Base-by-base conservation (phyloP, 768 basidiomycete species). In the Royoungia palumana region DNA sequence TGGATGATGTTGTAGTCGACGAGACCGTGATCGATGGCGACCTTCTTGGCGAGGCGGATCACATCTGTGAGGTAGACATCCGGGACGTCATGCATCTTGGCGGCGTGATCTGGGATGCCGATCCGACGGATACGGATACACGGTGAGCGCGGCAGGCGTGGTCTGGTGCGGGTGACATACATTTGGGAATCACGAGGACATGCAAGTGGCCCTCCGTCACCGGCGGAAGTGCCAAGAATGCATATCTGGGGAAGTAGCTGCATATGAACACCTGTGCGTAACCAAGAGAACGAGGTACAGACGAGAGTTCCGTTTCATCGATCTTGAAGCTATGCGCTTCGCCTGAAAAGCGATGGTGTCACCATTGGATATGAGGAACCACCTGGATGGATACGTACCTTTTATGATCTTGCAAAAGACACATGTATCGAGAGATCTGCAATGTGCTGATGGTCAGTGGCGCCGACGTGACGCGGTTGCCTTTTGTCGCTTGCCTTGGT, bases 361-460 rank as follows among this genome's bases (percentile, higher is more conserved):
- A 12, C 16, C 11, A 22, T 13, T 25, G 21, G 14, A 9, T 16
- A 32, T 13, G 25, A 16, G 5, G 7, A 27, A 6, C 12, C 16
- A 17, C 17, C 11, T 2, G 24, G 30, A 35, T 4, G 13, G 20
- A 2, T 9, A 40, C 66, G 28, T 45, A 85, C 93, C 89, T 69
- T 87, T 87, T 72, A 92, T 77, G 65, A 97, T 94, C 72, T 85
- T 94, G 79, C 94, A 97, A 72, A 96, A 96, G 59, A 91, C 67
- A 68, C 94, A 95, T 20, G 68, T 69, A 13, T 81, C 73, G 45
- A 82, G 73, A 45, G 72, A 72, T 59, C 84, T 83, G 47, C 1
- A 3, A 30, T 36, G 16, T n/a, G 12, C 13, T 11, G 7, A 24
- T 21, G 11, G 14, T 51, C 35, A 49, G 37, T 20, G 24, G 25